Percentiles rank a stretch among this genome's conserved stretches.
phyloP scores from a whole-genome alignment of 164 flowering plant species.

The Houttuynia cordata region DNA sequence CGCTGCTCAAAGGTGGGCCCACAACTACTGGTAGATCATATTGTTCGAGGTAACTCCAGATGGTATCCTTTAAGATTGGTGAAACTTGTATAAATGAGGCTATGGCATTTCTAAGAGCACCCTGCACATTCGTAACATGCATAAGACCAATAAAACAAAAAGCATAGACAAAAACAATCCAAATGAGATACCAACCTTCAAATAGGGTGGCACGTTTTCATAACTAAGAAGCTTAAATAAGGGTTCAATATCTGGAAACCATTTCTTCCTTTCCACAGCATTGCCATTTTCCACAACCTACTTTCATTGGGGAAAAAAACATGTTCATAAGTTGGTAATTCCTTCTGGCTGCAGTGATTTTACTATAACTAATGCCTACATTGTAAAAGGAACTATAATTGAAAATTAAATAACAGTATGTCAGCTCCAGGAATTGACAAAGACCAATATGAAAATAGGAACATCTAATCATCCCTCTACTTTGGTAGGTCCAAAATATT shows the following conservation, averaged over 20 bases:
- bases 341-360: neutral
- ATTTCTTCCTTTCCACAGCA: slow-evolving; percentile 64
- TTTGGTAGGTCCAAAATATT: no score
- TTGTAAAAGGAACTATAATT: neutral
- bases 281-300: slow-evolving; percentile 89
- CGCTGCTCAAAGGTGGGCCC: slow-evolving; percentile 38
- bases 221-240: slow-evolving; percentile 93
- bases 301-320: neutral
- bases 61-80: slow-evolving; percentile 59
- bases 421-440: no score
- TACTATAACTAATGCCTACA: neutral
- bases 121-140: slow-evolving; percentile 28
- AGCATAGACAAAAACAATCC: neutral
- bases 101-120: slow-evolving; percentile 81
- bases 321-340: neutral
- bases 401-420: neutral
- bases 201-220: slow-evolving; percentile 92
- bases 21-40: slow-evolving; percentile 97
- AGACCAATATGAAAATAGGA: no score
- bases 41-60: slow-evolving; percentile 93
- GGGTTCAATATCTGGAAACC: slow-evolving; percentile 97
- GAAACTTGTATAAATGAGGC: slow-evolving; percentile 62
- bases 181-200: slow-evolving; percentile 44
- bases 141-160: neutral
- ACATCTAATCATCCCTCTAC: no score